A percentile compares a stretch with the other conserved stretches of the same genome.
These are phyloP conservation scores for Colletotrichum karsti DNA, from an alignment of 2,329 filamentous ascomycete genomes.

Conservation along the genomic window DNA sequence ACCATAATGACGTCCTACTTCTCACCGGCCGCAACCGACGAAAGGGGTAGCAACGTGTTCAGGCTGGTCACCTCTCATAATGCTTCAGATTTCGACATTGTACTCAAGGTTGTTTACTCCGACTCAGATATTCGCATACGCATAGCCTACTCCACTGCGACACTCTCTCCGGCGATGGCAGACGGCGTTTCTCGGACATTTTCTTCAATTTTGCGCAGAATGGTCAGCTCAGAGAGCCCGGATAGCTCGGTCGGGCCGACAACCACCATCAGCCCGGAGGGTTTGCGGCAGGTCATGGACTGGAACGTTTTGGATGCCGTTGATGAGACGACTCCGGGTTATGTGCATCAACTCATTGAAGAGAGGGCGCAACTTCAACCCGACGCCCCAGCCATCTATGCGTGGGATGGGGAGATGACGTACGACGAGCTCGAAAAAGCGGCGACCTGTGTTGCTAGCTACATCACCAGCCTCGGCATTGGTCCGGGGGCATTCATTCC, in stretches of 20 bases:
- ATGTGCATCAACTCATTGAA: conserved; percentile 33
- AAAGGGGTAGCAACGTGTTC: not conserved
- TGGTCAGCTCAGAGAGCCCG: not conserved
- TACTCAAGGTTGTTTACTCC: conserved; percentile 8
- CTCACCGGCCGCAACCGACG: not conserved
- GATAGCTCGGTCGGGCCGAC: not conserved
- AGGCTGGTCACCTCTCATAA: not conserved
- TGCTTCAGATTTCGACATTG: conserved; percentile 16
- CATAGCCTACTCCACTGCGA: not conserved
- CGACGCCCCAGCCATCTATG: conserved; percentile 27
- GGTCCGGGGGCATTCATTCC: conserved; percentile 32
- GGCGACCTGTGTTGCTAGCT: not conserved
- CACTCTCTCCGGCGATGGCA: not conserved
- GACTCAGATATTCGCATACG: not conserved
- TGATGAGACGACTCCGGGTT: not conserved
- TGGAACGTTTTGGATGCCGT: not conserved
- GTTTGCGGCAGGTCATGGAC: not conserved
- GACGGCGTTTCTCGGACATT: conserved; percentile 1
- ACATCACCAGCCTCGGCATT: conserved; percentile 27
- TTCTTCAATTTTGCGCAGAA: not conserved
- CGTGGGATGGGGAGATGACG: conserved; percentile 28
- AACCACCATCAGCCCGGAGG: not conserved
- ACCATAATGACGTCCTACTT: conserved; percentile 24
- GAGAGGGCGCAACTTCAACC: conserved; percentile 17
- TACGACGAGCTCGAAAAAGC: conserved; percentile 18